Evolutionary conservation across 1,139 yeast genomes (phyloP).

Genomic region (Pichia sp.): DNA sequence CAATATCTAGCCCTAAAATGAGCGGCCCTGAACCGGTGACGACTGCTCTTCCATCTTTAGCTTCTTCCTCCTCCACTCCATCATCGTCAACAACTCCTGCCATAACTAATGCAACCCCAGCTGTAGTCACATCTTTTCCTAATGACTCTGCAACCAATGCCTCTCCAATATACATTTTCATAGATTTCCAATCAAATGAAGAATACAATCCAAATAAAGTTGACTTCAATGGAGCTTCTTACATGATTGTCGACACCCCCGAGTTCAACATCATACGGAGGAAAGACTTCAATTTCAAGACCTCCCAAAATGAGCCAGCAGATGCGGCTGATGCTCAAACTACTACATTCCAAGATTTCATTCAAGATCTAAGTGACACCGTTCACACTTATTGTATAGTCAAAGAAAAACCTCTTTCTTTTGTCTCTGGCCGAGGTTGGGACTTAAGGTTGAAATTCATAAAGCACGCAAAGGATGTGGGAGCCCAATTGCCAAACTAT

Average conservation of each 20-base stretch:
- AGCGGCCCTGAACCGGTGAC: background rate
- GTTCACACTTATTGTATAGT: constrained; percentile 9
- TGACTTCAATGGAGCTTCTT: constrained; percentile 6
- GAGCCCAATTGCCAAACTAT: constrained; percentile 66
- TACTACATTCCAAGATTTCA: constrained; percentile 5
- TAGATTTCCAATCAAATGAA: constrained; percentile 6
- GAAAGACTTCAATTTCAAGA: constrained; percentile 1
- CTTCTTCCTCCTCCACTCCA: constrained; percentile 1
- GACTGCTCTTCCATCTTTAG: background rate
- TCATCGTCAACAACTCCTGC: background rate
- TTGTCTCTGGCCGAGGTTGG: constrained; percentile 63
- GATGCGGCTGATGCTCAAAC: background rate
- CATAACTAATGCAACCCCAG: background rate
- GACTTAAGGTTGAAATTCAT: constrained; percentile 73
- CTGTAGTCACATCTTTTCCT: background rate
- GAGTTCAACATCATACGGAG: background rate
- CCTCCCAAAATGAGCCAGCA: background rate
- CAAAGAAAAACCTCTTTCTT: constrained; percentile 46
- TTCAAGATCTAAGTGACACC: constrained; percentile 11
- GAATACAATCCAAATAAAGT: constrained; percentile 7
- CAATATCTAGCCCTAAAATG: background rate
- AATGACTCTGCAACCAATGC: background rate
- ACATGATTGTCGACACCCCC: constrained; percentile 2
- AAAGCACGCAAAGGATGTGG: constrained; percentile 76
- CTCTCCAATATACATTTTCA: constrained; percentile 6